Base-by-base conservation (phyloP, 371 early-diverging fungal species). In the Catenaria anguillulae region DNA sequence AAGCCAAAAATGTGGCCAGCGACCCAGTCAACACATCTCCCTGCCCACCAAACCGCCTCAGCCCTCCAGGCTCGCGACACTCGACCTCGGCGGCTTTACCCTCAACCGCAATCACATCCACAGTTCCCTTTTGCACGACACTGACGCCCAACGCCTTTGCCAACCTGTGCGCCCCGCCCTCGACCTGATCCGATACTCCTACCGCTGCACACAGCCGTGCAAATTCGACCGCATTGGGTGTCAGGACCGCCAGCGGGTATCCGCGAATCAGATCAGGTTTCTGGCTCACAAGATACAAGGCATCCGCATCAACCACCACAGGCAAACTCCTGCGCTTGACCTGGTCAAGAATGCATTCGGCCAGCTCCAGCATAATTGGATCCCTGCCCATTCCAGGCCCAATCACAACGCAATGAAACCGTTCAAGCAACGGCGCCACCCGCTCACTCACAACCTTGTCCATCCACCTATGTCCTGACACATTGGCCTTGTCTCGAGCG, bases 1-100 rank as follows among this genome's bases (percentile, higher is more conserved):
- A 97, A 0, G 89, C 89, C 46, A 94, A 60, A 56, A 94, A 93
- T 17, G 94, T 79, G 4, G 88, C 90, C 33, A 93, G 65, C 15
- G 84, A 67, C 2, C 99, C 99, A 23, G 88, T 76, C 31, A 98
- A 75, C n/a, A 99, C 75, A 72, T 99, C 99, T 21, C 99, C 99
- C 71, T 96, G 98, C 10, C 99, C 98, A 21, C 98, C 97, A 67
- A 92, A 91, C n/a, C 99, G 77, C 63, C 93, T 86, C 36, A 85
- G 71, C 3, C 90, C 86, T 24, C 90, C 90, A 66, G 31, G 29
- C 3, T 34, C 21, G 34, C 37, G 10, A 13, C 34, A 62, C 23
- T 60, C 33, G 24, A 33, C 43, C 89, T 80, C 0, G 17, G 40
- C 40, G 40, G 40, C 40, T 10, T 10, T 40, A 40, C 5, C 40